Conservation (phyloP, 2,329 filamentous ascomycete genomes). For the Lachnellula willkommii region DNA sequence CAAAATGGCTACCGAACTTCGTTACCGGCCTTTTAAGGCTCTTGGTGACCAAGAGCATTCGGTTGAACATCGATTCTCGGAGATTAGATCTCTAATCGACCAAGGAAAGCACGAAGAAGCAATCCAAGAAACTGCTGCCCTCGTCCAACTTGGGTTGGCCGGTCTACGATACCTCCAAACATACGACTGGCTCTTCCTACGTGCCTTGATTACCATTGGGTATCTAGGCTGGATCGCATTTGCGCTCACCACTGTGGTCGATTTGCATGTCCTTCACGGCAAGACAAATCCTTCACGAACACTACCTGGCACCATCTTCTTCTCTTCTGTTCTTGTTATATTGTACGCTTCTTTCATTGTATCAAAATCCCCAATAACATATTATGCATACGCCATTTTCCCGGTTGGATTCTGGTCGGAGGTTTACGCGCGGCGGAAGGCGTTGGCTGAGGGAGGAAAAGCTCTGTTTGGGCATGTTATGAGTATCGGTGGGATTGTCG, state of each 20-base stretch:
- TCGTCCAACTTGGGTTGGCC: constrained; percentile 72
- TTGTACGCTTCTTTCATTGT: constrained; percentile 75
- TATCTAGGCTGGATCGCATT: constrained; percentile 96
- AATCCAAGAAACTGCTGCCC: constrained; percentile 68
- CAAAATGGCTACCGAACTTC: constrained; percentile 70
- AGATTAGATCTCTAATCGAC: constrained; percentile 64
- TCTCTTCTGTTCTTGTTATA: constrained; percentile 68
- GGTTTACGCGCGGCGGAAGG: constrained; percentile 71
- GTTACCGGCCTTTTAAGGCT: constrained; percentile 69
- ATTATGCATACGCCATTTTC: constrained; percentile 90
- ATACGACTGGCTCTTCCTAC: constrained; percentile 95
- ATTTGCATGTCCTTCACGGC: constrained; percentile 77
- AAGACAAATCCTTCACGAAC: constrained; percentile 60
- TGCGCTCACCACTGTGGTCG: constrained; percentile 80
- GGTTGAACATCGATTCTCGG: constrained; percentile 60
- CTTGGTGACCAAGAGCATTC: constrained; percentile 60
- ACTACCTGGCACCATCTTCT: constrained; percentile 54
- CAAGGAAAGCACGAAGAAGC: constrained; percentile 65
- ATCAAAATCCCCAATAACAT: constrained; percentile 73
- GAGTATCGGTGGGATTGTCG: constrained; percentile 50
- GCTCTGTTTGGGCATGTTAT: constrained; percentile 65
- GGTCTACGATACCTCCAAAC: constrained; percentile 93
- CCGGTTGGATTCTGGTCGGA: constrained; percentile 97
- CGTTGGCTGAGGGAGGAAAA: constrained; percentile 60
- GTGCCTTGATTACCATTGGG: constrained; percentile 80